phyloP scores from a whole-genome alignment of 164 flowering plant genomes.

The Magnolia kwangsiensis region DNA sequence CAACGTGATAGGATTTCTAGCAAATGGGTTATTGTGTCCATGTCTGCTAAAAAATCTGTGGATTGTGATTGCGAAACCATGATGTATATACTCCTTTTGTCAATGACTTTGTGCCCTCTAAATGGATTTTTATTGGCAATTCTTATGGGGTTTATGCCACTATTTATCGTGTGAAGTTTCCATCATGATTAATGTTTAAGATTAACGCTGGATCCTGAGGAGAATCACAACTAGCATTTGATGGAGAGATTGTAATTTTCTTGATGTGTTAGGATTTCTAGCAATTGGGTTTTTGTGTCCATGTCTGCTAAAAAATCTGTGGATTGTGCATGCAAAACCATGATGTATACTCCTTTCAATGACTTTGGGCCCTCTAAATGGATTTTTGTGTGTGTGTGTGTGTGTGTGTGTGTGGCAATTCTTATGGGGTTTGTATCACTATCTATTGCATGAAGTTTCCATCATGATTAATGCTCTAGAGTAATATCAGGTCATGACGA shows the following conservation, averaged over 20 bases:
- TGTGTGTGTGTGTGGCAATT: not conserved
- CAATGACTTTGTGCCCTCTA: too few relatives aligned
- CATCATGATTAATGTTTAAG: not conserved
- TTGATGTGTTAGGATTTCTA: not conserved
- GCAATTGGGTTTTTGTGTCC: not conserved
- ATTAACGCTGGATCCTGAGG: not conserved
- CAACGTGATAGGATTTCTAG: not conserved
- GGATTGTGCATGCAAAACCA: too few relatives aligned
- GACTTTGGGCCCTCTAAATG: not conserved
- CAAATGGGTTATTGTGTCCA: not conserved
- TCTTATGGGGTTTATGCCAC: too few relatives aligned
- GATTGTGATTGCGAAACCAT: too few relatives aligned
- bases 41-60: too few relatives aligned
- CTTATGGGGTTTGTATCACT: not conserved
- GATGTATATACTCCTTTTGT: too few relatives aligned
- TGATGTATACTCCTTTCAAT: too few relatives aligned
- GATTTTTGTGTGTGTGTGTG: not conserved
- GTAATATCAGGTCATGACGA: not conserved
- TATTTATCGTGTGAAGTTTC: too few relatives aligned
- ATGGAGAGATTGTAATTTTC: too few relatives aligned
- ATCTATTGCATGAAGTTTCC: not conserved
- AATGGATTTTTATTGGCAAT: too few relatives aligned
- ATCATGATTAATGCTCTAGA: not conserved
- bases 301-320: too few relatives aligned
- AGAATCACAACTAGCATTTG: not conserved